Base-by-base conservation (phyloP, 441 rosid genomes). In the Mallotus japonicus region DNA sequence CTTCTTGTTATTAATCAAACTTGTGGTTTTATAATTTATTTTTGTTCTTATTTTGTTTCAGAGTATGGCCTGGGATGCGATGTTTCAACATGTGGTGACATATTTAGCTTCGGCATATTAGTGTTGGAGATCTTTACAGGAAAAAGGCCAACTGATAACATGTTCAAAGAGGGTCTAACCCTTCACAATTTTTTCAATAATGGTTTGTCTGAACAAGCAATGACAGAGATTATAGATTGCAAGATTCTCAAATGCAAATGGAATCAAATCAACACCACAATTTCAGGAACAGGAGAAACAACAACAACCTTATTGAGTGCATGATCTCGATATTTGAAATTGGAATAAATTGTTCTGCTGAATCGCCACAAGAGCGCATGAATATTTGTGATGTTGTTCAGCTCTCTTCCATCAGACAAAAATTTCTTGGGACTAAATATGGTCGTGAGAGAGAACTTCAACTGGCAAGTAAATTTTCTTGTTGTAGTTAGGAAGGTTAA, bases 81-180 rank as follows among this genome's bases (percentile, higher is more conserved):
- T 16, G 65, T 9, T 3, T 34, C 67, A 34, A 72, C 28, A 51
- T 7, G 28, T 5, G 75, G 75, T 16, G 68, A 72, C 37, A n/a
- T 72, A 20, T 62, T 34, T 12, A 62, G 51, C 46, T 72, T 60
- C 62, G 68, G 68, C 8, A 62, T 50, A 32, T 42, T 72, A 9
- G 5, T 72, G 6, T 16, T 72, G 42, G 69, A 49, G 61, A 72
- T 72, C 34, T 62, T 40, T 34, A 49, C 69, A 11, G 68, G 67
- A 62, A 53, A 4, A 24, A 40, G 62, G 19, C 75, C 67, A 37
- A 72, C 61, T 7, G 61, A 72, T 44, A n/a, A 40, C 14, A 22
- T 50, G 24, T 72, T 62, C 16, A 17, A 10, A 32, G 68, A 47
- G 8, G 65, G 56, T 3, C 3, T 55, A 11, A 46, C 12, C 8